Percentiles rank a stretch among this genome's conserved stretches.
Conservation (phyloP, 176 grass and related monocot genomes). For the Microstegium vimineum region DNA sequence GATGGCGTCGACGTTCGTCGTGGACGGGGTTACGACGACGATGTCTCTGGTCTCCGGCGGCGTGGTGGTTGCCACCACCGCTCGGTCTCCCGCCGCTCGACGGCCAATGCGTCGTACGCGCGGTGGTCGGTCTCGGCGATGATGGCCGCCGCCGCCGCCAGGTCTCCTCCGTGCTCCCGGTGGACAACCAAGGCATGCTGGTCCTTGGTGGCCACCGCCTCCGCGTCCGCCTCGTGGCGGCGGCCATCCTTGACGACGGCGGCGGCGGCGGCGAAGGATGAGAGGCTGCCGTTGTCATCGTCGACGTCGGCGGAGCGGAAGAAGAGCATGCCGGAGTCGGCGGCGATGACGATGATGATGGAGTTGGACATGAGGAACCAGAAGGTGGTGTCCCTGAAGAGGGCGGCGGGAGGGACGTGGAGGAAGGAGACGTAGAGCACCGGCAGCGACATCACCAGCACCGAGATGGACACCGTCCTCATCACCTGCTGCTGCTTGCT, state of each 20-base stretch:
- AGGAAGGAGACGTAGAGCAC: conserved; percentile 89
- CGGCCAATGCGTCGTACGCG: conserved; percentile 33
- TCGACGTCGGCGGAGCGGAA: conserved; percentile 23
- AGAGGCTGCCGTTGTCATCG: neutral
- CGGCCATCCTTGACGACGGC: neutral
- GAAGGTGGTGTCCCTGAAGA: conserved; percentile 91
- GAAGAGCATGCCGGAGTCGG: conserved; percentile 75
- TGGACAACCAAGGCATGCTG: neutral
- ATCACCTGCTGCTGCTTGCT: conserved; percentile 11
- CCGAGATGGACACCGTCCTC: conserved; percentile 67
- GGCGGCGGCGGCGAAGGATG: neutral
- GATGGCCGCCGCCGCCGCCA: too few species aligned
- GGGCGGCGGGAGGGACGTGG: conserved; percentile 61
- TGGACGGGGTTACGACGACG: neutral
- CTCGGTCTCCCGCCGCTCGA: neutral
- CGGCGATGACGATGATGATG: conserved; percentile 83
- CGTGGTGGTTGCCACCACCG: neutral
- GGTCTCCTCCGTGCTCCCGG: neutral
- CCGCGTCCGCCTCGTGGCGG: neutral
- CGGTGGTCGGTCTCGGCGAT: neutral
- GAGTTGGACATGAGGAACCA: conserved; percentile 99
- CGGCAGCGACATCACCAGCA: conserved; percentile 75
- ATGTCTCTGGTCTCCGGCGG: conserved; percentile 6
- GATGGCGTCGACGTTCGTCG: neutral
- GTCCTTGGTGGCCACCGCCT: neutral